These are phyloP conservation scores for Nannochloropsis oceanica DNA, from an alignment of 108 stramenopile species.

Conservation along the genomic window DNA sequence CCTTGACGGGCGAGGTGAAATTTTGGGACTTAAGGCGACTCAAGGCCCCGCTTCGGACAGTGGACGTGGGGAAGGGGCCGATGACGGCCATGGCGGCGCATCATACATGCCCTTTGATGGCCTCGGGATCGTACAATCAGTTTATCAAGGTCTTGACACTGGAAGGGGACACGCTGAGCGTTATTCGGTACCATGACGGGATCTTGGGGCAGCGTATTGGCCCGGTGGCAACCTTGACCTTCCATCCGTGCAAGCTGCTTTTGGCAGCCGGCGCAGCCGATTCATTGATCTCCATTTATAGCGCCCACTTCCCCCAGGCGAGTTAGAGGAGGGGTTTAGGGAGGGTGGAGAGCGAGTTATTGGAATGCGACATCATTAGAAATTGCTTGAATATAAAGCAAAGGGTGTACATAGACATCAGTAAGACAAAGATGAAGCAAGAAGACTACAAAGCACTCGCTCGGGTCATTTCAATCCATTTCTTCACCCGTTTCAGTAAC, in stretches of 20 bases:
- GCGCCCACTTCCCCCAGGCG: background rate
- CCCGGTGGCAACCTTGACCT: conserved; percentile 73
- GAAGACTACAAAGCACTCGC: too few species aligned
- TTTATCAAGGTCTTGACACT: conserved; percentile 8
- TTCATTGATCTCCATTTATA: conserved; percentile 47
- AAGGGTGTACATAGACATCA: too few species aligned
- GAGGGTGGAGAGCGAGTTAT: too few species aligned
- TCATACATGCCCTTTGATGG: conserved; percentile 63
- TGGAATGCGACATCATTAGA: too few species aligned
- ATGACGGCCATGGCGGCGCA: conserved; percentile 90
- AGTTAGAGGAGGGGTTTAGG: background rate
- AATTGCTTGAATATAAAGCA: too few species aligned
- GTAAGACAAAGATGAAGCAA: too few species aligned
- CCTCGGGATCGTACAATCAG: conserved; percentile 27
- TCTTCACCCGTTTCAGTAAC: too few species aligned
- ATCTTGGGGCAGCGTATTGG: conserved; percentile 80
- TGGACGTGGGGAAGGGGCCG: conserved; percentile 61
- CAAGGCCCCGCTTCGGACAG: conserved; percentile 38
- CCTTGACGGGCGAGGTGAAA: conserved; percentile 62
- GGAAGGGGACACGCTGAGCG: conserved; percentile 60
- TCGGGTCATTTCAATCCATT: too few species aligned
- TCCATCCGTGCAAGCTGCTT: conserved; percentile 73
- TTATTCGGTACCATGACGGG: conserved; percentile 72
- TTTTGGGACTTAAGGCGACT: conserved; percentile 70
- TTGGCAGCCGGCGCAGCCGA: conserved; percentile 82